Base-by-base conservation (phyloP, 2,329 filamentous ascomycete species). In the Sodiomyces alkalinus region DNA sequence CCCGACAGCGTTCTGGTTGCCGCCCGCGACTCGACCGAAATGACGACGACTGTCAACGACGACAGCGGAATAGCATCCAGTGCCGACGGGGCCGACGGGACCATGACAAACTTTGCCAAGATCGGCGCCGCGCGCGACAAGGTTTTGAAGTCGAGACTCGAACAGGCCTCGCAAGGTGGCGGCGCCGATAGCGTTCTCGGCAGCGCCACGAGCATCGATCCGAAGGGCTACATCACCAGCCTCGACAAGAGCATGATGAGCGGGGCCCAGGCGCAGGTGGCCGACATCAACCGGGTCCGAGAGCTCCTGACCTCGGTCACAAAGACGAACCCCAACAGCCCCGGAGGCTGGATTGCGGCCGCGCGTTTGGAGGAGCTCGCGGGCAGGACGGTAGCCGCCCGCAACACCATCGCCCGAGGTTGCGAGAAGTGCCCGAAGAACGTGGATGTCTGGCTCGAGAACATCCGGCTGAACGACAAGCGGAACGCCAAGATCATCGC, bases 31-130 rank as follows among this genome's bases (percentile, higher is more conserved):
- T 68, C 80, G 3, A 68, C 71, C 4, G 81, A 94, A 47, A 69
- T 96, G 39, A 80, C 85, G 26, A 90, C 85, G 2, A 92, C 82
- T 0, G 75, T 98, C n/a, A 67, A 74, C 24, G 83, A 92, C 20
- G 86, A 93, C 35, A n/a, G n/a, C n/a, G 79, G 74, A 2, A 52
- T 57, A 2, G 53, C 63, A n/a, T 55, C 58, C 8, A 58, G 53
- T 13, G 43, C 47, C 3, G 56, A 63, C 26, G 55, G 52, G 17
- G 68, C 75, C 33, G 85, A 93, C 44, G 86, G 87, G 3, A 92
- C 85, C 2, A 90, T 93, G 71, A 98, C 87, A 8, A 94, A 98
- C 49, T 98, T 98, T 49, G 87, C 87, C 24, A 81, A 93, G 51
- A 96, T 98, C 37, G 90, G 92, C 53, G 85, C 86, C 24, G 92